phyloP scores from a whole-genome alignment of 202 grass and related monocot genomes.

The Setaria viridis region DNA sequence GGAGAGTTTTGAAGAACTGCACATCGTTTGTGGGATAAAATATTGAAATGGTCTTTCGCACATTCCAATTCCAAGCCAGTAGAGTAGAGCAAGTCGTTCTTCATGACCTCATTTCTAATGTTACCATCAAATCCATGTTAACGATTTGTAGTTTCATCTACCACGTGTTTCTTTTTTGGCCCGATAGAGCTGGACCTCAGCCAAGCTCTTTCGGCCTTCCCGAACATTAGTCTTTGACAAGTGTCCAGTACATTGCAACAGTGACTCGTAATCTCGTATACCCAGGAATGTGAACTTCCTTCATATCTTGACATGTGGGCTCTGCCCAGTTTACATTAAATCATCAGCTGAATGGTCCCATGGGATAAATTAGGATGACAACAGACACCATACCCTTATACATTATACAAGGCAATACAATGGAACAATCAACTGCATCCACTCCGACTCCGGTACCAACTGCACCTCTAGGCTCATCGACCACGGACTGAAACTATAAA shows the following conservation, averaged over 20 bases:
- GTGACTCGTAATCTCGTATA: not conserved
- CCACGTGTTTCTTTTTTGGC: not conserved
- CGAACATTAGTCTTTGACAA: not conserved
- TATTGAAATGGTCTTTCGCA: not conserved
- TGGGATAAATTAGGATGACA: slow-evolving; percentile 43
- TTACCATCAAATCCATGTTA: not conserved
- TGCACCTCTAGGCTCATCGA: not conserved
- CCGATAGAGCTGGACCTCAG: no score
- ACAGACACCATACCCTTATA: slow-evolving; percentile 25
- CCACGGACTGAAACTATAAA: slow-evolving; percentile 26
- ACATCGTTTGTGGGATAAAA: not conserved
- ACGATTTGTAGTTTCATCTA: not conserved
- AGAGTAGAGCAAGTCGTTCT: not conserved
- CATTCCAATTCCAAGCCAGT: not conserved
- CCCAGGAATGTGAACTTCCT: not conserved
- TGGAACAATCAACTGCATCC: slow-evolving; percentile 25
- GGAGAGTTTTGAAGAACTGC: not conserved
- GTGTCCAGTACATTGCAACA: not conserved
- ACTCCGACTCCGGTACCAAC: not conserved
- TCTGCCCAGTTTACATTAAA: not conserved
- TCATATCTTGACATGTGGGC: not conserved
- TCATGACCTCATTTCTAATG: not conserved
- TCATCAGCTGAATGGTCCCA: slow-evolving; percentile 1
- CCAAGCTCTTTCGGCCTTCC: not conserved
- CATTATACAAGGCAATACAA: slow-evolving; percentile 41